phyloP scores from a whole-genome alignment of 257 asterid genomes.

The Salvia rosmarinus region DNA sequence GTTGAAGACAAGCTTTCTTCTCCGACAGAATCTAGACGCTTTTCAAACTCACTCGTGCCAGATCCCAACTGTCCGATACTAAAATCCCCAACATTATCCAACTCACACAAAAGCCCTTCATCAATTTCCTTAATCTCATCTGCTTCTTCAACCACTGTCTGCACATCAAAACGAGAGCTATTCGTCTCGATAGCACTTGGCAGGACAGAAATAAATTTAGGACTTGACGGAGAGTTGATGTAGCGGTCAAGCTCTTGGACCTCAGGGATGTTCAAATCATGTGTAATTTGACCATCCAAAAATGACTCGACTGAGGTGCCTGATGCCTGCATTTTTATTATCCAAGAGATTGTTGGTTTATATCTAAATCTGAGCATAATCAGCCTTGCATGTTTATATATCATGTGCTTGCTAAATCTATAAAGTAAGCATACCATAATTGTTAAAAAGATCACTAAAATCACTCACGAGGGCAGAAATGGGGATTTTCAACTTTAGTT shows the following conservation, averaged over 20 bases:
- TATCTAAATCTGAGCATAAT: not conserved
- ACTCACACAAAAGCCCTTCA: conserved; percentile 66
- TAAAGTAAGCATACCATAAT: not conserved
- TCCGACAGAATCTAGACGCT: conserved; percentile 37
- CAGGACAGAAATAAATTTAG: conserved; percentile 46
- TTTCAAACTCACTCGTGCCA: conserved; percentile 42
- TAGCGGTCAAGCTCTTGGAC: conserved; percentile 48
- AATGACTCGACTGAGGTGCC: conserved; percentile 38
- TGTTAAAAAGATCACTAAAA: not conserved
- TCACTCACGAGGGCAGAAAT: not conserved
- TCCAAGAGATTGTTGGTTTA: conserved; percentile 26
- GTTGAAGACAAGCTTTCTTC: conserved; percentile 38
- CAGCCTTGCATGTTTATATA: not conserved
- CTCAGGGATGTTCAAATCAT: conserved; percentile 40
- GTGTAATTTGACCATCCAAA: conserved; percentile 38
- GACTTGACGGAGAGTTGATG: conserved; percentile 55
- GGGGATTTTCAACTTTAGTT: not conserved
- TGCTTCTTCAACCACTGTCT: conserved; percentile 53
- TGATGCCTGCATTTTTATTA: conserved; percentile 48
- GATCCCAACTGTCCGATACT: conserved; percentile 44
- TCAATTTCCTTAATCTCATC: conserved; percentile 74
- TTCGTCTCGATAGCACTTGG: conserved; percentile 46
- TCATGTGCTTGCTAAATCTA: not conserved
- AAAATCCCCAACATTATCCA: conserved; percentile 80
- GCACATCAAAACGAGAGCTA: conserved; percentile 45